Evolutionary conservation across 768 basidiomycete genomes (phyloP).

Genomic region (Russula foetens): DNA sequence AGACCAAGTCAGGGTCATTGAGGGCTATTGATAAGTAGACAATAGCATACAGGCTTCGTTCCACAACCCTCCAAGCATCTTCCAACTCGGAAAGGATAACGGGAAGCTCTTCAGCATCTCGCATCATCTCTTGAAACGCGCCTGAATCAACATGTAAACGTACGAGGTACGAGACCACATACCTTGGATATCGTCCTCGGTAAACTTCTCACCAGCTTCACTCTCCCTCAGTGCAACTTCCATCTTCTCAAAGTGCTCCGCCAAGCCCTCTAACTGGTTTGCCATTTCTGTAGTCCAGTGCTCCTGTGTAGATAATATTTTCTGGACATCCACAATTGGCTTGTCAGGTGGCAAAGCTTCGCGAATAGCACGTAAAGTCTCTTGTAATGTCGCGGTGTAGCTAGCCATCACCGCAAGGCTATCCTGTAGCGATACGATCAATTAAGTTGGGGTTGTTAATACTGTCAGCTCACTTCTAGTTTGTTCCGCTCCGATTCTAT

Average conservation of each 20-base stretch:
- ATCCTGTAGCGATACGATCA: constrained; percentile 35
- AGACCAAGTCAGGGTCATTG: constrained; percentile 2
- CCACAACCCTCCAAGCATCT: constrained; percentile 44
- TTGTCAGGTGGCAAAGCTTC: constrained; percentile 38
- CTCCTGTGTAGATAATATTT: constrained; percentile 49
- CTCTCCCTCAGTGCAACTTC: constrained; percentile 53
- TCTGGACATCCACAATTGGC: constrained; percentile 36
- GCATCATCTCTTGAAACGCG: constrained; percentile 56
- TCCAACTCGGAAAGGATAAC: constrained; percentile 68
- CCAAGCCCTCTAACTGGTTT: constrained; percentile 57
- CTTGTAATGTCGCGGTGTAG: constrained; percentile 55
- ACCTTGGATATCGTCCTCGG: constrained; percentile 67
- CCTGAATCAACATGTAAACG: background rate
- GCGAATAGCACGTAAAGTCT: constrained; percentile 48
- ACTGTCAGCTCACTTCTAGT: constrained; percentile 48
- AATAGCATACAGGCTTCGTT: constrained; percentile 45
- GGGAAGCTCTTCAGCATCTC: constrained; percentile 73
- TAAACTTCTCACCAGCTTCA: constrained; percentile 59
- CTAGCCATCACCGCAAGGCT: constrained; percentile 53
- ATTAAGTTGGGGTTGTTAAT: constrained; percentile 26
- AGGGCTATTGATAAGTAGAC: background rate
- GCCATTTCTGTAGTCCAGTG: constrained; percentile 60
- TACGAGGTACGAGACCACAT: background rate
- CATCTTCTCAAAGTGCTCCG: constrained; percentile 75
- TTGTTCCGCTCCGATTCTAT: constrained; percentile 62